These are phyloP conservation scores for Yamadazyma olivae DNA, from an alignment of 805 yeast species.

Conservation along the genomic window DNA sequence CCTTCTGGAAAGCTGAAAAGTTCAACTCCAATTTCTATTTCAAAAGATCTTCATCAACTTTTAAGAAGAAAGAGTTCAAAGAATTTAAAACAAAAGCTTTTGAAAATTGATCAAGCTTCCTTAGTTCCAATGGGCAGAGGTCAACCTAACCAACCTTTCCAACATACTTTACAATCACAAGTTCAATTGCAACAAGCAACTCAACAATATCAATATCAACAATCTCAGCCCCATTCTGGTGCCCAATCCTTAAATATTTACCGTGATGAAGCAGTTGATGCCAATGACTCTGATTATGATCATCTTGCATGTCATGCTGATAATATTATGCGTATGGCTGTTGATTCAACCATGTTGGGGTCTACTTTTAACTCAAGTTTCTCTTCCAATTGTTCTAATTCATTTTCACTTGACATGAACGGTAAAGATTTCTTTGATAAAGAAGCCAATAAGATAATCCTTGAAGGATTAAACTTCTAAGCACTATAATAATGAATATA, in stretches of 20 bases:
- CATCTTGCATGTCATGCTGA: conserved; percentile 46
- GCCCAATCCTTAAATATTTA: not conserved
- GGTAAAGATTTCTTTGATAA: conserved; percentile 17
- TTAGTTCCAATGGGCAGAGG: conserved; percentile 3
- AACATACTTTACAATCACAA: conserved; percentile 2
- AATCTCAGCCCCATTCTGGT: not conserved
- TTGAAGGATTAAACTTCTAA: conserved; percentile 15
- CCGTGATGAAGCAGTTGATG: conserved; percentile 8
- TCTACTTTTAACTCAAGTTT: conserved; percentile 37
- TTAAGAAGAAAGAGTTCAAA: conserved; percentile 13
- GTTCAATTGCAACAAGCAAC: conserved; percentile 3
- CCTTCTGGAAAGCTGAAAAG: conserved; percentile 23
- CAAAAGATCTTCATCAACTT: conserved; percentile 17
- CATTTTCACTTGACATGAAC: conserved; percentile 27
- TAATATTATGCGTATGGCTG: conserved; percentile 45
- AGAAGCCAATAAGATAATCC: conserved; percentile 13
- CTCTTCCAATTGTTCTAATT: conserved; percentile 31
- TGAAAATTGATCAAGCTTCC: conserved; percentile 15
- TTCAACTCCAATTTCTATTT: conserved; percentile 25
- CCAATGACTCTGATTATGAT: conserved; percentile 28
- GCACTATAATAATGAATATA: too few species aligned
- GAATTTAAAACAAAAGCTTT: conserved; percentile 11
- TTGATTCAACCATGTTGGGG: conserved; percentile 45
- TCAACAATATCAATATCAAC: too few species aligned
- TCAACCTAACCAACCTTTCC: not conserved